These are phyloP conservation scores for Tolypocladium cylindrosporum DNA, from an alignment of 2,329 filamentous ascomycete genomes.

Conservation along the genomic window DNA sequence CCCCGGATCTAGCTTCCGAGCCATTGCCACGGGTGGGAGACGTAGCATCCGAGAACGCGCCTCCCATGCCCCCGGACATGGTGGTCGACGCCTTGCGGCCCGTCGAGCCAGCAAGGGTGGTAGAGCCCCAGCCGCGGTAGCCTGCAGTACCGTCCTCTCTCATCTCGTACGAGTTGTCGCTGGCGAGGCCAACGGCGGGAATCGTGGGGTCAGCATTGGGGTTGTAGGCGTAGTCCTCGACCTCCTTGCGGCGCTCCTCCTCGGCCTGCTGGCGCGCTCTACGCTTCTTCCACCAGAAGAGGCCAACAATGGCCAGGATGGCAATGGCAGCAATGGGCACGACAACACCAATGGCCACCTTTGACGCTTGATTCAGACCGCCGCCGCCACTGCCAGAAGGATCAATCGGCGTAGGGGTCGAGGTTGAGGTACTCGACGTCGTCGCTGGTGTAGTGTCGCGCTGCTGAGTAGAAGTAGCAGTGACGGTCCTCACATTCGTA, in stretches of 20 bases:
- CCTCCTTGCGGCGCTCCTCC: constrained; percentile 86
- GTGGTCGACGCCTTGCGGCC: constrained; percentile 83
- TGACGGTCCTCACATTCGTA: constrained; percentile 14
- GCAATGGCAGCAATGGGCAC: constrained; percentile 86
- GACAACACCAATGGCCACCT: constrained; percentile 86
- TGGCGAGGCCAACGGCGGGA: constrained; percentile 33
- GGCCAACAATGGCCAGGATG: constrained; percentile 61
- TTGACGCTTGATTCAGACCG: constrained; percentile 52
- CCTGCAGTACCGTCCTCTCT: constrained; percentile 65
- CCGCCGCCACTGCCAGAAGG: constrained; percentile 17
- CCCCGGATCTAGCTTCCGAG: constrained; percentile 62
- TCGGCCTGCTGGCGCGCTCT: constrained; percentile 78
- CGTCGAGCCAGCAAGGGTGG: constrained; percentile 54
- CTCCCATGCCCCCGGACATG: constrained; percentile 63
- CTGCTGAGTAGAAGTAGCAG: constrained; percentile 11
- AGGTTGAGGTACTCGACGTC: constrained; percentile 13
- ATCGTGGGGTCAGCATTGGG: constrained; percentile 91
- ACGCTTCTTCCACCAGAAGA: constrained; percentile 82
- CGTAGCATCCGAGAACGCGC: constrained; percentile 63
- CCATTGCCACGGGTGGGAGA: constrained; percentile 56
- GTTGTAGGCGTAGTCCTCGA: constrained; percentile 95
- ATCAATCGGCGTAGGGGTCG: constrained; percentile 19
- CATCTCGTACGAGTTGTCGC: constrained; percentile 59
- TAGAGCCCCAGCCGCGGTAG: constrained; percentile 92
- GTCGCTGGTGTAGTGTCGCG: constrained; percentile 6